Evolutionary conservation across 2,329 filamentous ascomycete species (phyloP), one percentile per base, ranked within the genome.

Genomic region (Byssochlamys sp.): DNA sequence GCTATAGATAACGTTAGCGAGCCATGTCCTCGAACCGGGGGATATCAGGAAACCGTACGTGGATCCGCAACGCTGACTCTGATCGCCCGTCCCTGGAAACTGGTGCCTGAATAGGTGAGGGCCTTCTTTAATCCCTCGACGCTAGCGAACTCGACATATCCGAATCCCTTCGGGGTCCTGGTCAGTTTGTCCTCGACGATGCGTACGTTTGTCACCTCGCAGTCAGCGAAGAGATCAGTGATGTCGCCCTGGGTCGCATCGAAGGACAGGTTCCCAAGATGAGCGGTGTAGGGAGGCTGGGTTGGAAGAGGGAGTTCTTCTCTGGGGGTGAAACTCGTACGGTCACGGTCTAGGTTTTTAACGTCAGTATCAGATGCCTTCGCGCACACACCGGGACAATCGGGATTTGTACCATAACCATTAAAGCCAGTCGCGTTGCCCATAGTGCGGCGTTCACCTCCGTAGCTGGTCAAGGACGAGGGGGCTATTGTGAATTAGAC

Each of bases 171-270:
- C 63, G 94, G 94, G 70, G 91, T 91, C 75, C 88, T 85, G 71
- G 94, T 88, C 73, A 96, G 82, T 71, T 92, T 94, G 76, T 99
- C 95, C 78, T 96, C 92, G 62, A 99, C 95, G 67, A 99, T 91
- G 68, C 94, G 89, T 64, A 99, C 90, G 71, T 85, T 96, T 64
- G 88, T 88, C 66, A 96, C 87, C 63, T 90, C 83, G 74, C 92
- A 96, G 57, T 82, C 89, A 55, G 81, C 78, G 71, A 99, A 95
- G 71, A 97, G 94, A 55, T 91, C 88, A 66, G 82, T 85, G 62
- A 99, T 87, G 67, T 91, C 88, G 65, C 86, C 88, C 63, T 84
- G 83, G 56, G 89, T 94, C 57, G 91, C 89, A 72, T 99, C 92
- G 76, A 96, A 99, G 54, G 92, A 94, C 60, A 99, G 84, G 73